phyloP scores from a whole-genome alignment of 208 protist species.

The Hexamita inflata region DNA sequence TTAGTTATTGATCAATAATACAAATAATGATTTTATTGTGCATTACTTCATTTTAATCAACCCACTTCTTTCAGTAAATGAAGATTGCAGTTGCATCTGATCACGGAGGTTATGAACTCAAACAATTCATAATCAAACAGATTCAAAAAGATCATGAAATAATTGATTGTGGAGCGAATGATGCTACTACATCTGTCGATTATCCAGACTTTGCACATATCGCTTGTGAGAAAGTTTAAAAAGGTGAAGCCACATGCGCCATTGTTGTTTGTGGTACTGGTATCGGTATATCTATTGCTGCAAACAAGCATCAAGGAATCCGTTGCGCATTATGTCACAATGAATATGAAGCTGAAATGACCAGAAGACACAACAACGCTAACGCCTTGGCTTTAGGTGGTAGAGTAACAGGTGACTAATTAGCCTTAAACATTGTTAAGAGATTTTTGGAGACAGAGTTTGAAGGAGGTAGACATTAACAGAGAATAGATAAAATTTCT shows the following conservation, averaged over 20 bases:
- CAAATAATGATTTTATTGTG: no score
- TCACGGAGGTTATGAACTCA: constrained; percentile 57
- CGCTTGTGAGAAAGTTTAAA: constrained; percentile 53
- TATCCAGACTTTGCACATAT: constrained; percentile 69
- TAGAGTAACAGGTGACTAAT: constrained; percentile 58
- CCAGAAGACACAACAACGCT: constrained; percentile 68
- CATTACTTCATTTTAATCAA: no score
- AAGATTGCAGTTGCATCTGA: constrained; percentile 63
- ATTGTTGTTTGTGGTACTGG: constrained; percentile 73
- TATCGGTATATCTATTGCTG: constrained; percentile 76
- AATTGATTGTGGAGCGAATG: neutral
- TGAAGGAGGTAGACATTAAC: constrained; percentile 47
- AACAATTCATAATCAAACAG: constrained; percentile 39
- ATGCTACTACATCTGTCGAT: constrained; percentile 51
- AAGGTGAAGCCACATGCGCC: constrained; percentile 40
- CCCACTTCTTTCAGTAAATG: no score
- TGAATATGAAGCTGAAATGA: constrained; percentile 62
- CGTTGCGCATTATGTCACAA: constrained; percentile 72
- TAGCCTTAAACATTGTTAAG: constrained; percentile 62
- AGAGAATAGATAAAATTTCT: constrained; percentile 26
- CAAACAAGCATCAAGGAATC: constrained; percentile 71
- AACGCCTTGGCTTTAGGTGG: constrained; percentile 69
- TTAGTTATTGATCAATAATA: no score
- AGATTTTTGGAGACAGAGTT: constrained; percentile 63
- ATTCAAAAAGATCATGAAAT: constrained; percentile 28